These are phyloP conservation scores for Diaporthe aspalathi DNA, from an alignment of 2,329 filamentous ascomycete species.

Conservation along the genomic window DNA sequence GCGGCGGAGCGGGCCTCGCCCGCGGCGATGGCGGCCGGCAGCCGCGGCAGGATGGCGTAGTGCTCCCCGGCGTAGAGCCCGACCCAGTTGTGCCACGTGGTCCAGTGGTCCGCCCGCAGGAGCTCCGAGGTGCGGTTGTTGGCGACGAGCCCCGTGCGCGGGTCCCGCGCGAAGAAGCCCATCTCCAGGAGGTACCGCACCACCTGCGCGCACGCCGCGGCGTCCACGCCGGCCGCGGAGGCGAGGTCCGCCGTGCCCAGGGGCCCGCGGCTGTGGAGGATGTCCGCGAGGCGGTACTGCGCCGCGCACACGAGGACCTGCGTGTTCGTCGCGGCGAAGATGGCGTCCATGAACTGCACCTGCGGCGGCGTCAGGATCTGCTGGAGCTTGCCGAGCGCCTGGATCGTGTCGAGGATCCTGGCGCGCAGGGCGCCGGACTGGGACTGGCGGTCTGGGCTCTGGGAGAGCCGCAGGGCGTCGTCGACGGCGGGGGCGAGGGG, in stretches of 20 bases:
- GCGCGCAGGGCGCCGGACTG: neutral
- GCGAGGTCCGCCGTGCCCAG: neutral
- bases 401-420: conserved; percentile 14
- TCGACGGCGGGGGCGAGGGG: neutral
- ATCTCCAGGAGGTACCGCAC: conserved; percentile 20
- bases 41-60: conserved; percentile 55
- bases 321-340: conserved; percentile 8
- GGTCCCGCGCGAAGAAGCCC: conserved; percentile 48
- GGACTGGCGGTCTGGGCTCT: conserved; percentile 8
- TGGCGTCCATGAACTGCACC: conserved; percentile 9
- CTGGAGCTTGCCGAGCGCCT: conserved; percentile 2
- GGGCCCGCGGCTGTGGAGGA: neutral
- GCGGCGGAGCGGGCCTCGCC: conserved; percentile 47
- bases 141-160: conserved; percentile 43
- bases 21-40: conserved; percentile 47
- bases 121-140: conserved; percentile 52
- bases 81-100: conserved; percentile 58
- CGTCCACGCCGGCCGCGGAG: neutral
- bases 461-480: conserved; percentile 6
- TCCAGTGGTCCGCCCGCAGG: conserved; percentile 54
- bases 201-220: neutral
- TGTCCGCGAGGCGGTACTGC: neutral
- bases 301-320: conserved; percentile 6
- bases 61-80: conserved; percentile 56
- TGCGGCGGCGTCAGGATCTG: neutral